Conservation (phyloP, 768 basidiomycete genomes). For the Lyophyllum shimeji region DNA sequence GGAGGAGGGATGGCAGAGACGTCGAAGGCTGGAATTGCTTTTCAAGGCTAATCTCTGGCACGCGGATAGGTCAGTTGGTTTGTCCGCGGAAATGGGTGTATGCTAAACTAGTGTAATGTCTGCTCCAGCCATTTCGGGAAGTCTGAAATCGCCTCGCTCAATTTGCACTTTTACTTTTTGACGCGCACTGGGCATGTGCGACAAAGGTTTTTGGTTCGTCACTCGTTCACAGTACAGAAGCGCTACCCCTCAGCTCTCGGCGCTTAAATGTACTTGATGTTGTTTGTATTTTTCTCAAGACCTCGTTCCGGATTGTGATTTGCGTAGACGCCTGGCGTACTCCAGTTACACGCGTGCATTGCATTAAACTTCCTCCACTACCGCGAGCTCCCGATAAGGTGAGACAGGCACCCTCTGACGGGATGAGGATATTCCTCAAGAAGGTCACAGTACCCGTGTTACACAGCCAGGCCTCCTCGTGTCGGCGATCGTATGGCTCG, state of each 20-base stretch:
- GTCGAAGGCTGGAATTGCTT: slow-evolving; percentile 74
- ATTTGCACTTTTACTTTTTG: not conserved
- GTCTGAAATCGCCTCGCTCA: not conserved
- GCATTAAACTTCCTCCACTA: too few species aligned
- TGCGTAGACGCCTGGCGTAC: too few species aligned
- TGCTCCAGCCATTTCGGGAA: not conserved
- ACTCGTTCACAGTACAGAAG: too few species aligned
- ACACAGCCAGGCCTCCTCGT: not conserved
- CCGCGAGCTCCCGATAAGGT: too few species aligned
- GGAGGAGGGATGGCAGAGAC: slow-evolving; percentile 95
- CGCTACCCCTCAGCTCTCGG: too few species aligned
- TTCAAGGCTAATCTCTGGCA: slow-evolving; percentile 64
- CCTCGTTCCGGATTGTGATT: not conserved
- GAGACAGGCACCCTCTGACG: not conserved
- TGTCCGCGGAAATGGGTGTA: not conserved
- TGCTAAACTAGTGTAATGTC: not conserved
- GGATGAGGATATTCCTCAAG: not conserved
- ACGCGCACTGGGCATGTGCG: not conserved
- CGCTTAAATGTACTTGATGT: too few species aligned
- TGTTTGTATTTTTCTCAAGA: too few species aligned
- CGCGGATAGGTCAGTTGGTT: not conserved
- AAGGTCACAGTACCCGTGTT: not conserved
- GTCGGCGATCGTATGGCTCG: not conserved
- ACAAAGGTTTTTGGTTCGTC: not conserved
- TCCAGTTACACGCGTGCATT: too few species aligned